Base-by-base conservation (phyloP, 2,329 filamentous ascomycete genomes). In the Blumeria graminis region DNA sequence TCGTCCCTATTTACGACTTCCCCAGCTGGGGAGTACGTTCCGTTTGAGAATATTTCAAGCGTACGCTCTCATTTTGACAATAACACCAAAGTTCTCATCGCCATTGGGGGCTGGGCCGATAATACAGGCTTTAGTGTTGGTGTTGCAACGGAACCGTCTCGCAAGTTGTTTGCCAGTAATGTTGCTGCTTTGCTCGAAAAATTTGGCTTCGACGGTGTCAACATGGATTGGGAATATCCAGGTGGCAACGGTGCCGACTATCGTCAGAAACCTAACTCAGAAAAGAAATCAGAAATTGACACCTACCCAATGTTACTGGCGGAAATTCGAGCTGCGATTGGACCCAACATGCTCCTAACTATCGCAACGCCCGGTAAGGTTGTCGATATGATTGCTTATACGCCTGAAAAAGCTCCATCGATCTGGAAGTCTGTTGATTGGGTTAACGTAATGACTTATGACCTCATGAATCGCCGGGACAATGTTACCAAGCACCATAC, bases 71-170 rank as follows among this genome's bases (percentile, higher is more conserved):
- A 57, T 54, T 78, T 81, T 58, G 67, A 67, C 6, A 57, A 67
- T 0, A 70, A 70, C 35, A 79, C 80, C 16, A 81, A 82, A 61
- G 67, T 87, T 33, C 74, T 82, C 69, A 72, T 87, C 39, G 82
- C 84, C n/a, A 77, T 88, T 60, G 84, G 84, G 9, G 84, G 83
- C 56, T 88, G 84, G 83, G 82, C 81, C 0, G 80, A 86, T 58
- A 80, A 75, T 0, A 65, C 67, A 5, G 82, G 82, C 0, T 87
- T 85, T 63, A 73, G 75, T 0, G 65, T 64, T 6, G 81, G 75
- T 0, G 77, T 78, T 1, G 72, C 70, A 50, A 72, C 72, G 3
- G 70, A 75, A 0, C 62, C 66, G 5, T 74, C 72, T 1, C 75
- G 80, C 9, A 69, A 71, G 57, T 69, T 68, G 7, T 88, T 82